Evolutionary conservation across 495 filamentous ascomycete genomes (phyloP).

Genomic region (Tuber melanosporum): DNA sequence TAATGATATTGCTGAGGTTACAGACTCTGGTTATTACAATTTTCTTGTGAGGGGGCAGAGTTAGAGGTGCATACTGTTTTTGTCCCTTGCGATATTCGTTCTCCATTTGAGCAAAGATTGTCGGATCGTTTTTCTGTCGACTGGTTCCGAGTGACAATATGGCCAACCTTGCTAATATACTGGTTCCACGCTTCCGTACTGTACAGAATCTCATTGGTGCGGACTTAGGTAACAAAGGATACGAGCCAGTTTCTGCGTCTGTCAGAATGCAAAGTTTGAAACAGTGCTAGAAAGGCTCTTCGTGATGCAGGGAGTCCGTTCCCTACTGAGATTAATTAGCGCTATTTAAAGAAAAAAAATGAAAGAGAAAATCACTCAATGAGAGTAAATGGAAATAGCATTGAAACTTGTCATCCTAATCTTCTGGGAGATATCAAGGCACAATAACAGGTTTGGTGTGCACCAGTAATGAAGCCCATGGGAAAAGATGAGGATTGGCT

Average conservation of each 20-base stretch:
- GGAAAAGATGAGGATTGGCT: too few relatives aligned
- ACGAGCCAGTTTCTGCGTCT: constrained; percentile 12
- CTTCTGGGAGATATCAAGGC: too few relatives aligned
- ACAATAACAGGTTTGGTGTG: too few relatives aligned
- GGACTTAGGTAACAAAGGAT: constrained; percentile 22
- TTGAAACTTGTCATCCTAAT: too few relatives aligned
- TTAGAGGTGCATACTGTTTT: too few relatives aligned
- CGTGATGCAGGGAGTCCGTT: constrained; percentile 29
- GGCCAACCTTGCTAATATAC: constrained; percentile 31
- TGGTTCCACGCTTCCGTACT: constrained; percentile 21
- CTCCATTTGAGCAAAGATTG: constrained; percentile 38
- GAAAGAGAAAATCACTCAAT: too few relatives aligned
- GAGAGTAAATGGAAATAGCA: too few relatives aligned
- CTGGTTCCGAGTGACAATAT: constrained; percentile 33
- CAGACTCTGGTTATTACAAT: too few relatives aligned
- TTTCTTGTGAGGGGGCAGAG: too few relatives aligned
- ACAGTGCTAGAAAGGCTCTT: neutral
- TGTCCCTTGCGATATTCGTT: constrained; percentile 25
- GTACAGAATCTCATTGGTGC: constrained; percentile 28
- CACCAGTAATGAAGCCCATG: too few relatives aligned
- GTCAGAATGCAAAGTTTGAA: neutral
- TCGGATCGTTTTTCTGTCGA: constrained; percentile 21
- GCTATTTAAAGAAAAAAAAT: neutral
- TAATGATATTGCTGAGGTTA: too few relatives aligned
- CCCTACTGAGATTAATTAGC: constrained; percentile 13